Conservation (phyloP, 2,329 filamentous ascomycete species). For the Calonectria naviculata region DNA sequence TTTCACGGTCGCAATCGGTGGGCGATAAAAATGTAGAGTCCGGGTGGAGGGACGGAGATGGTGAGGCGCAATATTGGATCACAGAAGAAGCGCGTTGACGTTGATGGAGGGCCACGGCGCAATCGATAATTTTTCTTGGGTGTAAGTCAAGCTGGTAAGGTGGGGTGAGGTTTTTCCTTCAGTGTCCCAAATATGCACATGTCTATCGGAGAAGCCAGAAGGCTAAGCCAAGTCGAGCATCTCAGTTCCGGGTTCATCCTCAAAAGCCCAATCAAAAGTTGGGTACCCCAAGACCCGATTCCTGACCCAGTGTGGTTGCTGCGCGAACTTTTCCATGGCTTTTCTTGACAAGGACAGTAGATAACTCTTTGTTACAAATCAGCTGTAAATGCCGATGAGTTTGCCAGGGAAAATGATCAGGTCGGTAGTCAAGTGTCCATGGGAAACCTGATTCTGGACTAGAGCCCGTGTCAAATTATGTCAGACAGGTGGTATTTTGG, state of each 20-base stretch:
- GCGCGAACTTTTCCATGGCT: background rate
- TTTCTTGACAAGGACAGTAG: background rate
- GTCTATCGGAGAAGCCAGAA: background rate
- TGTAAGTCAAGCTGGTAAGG: conserved; percentile 40
- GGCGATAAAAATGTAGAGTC: conserved; percentile 7
- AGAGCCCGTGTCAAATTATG: background rate
- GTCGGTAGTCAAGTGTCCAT: too few species aligned
- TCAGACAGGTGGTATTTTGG: background rate
- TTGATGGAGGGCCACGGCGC: conserved; percentile 32
- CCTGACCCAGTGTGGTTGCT: background rate
- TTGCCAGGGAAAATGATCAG: background rate
- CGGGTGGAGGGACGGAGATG: conserved; percentile 10
- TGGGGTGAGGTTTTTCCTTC: conserved; percentile 36
- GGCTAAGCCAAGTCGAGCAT: conserved; percentile 15
- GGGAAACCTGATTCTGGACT: background rate
- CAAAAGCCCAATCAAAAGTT: background rate
- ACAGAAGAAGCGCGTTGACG: conserved; percentile 17
- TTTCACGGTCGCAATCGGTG: conserved; percentile 15
- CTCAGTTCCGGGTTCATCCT: background rate
- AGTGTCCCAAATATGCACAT: conserved; percentile 14
- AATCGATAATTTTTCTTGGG: conserved; percentile 41
- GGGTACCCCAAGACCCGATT: background rate
- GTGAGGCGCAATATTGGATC: conserved; percentile 28
- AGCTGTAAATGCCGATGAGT: background rate
- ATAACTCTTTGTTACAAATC: rapidly evolving